Evolutionary conservation across 306 rosid species (phyloP).

Genomic region (Datisca glomerata): DNA sequence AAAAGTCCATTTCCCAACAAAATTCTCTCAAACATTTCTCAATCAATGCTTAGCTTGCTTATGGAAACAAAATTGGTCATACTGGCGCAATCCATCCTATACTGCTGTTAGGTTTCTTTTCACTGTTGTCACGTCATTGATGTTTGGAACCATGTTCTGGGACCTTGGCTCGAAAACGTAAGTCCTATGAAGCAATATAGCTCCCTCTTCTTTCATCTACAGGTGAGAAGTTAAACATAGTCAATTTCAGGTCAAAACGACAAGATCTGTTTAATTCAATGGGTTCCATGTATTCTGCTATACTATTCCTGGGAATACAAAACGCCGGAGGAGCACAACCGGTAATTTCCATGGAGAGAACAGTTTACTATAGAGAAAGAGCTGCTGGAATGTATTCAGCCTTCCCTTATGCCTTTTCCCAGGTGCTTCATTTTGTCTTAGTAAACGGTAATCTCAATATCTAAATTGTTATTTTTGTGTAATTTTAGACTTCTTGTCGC

Average conservation of each 20-base stretch:
- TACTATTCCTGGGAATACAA: constrained; percentile 44
- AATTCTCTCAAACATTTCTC: constrained; percentile 33
- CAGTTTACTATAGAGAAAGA: constrained; percentile 45
- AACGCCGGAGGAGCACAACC: constrained; percentile 39
- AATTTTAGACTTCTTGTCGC: constrained; percentile 3
- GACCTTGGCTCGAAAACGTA: constrained; percentile 45
- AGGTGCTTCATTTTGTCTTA: constrained; percentile 22
- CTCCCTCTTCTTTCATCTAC: too few species aligned
- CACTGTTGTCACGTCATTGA: constrained; percentile 26
- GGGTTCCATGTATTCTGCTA: constrained; percentile 42
- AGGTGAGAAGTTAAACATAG: not conserved
- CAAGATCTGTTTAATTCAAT: constrained; percentile 32
- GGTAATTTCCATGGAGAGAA: constrained; percentile 42
- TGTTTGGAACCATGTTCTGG: constrained; percentile 54
- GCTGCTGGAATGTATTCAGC: constrained; percentile 62
- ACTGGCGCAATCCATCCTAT: constrained; percentile 53
- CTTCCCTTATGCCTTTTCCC: constrained; percentile 50
- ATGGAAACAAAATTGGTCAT: constrained; percentile 60
- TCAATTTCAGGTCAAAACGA: constrained; percentile 9
- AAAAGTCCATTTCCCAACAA: constrained; percentile 36
- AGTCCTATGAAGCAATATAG: constrained; percentile 15
- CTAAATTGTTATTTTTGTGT: too few species aligned
- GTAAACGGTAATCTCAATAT: too few species aligned
- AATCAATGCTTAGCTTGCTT: constrained; percentile 46
- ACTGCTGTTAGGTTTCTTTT: constrained; percentile 39